Evolutionary conservation across 352 stramenopile species (phyloP).

Genomic region (Albugo laibachii): DNA sequence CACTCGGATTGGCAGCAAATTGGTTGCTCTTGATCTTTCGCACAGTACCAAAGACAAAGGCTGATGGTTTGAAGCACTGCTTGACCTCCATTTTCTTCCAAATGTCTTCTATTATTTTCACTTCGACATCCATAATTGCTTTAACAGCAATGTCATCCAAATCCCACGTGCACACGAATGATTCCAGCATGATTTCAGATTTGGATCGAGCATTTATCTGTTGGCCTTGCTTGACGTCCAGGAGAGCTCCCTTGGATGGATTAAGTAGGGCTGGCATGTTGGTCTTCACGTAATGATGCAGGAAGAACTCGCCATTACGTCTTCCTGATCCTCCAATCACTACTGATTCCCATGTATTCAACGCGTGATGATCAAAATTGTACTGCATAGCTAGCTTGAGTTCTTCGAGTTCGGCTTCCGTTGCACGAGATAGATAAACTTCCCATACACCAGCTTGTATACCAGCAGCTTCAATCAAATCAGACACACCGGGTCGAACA

Average conservation of each 20-base stretch:
- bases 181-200: slow-evolving; percentile 33
- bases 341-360: slow-evolving; percentile 48
- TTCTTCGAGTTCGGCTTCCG: slow-evolving; percentile 42
- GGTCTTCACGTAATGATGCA: slow-evolving; percentile 67
- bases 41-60: slow-evolving; percentile 55
- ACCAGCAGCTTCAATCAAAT: slow-evolving; percentile 11
- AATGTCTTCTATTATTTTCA: slow-evolving; percentile 55
- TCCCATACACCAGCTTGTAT: slow-evolving; percentile 68
- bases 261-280: slow-evolving; percentile 46
- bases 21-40: slow-evolving; percentile 41
- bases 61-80: slow-evolving; percentile 39
- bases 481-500: no score
- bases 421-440: slow-evolving; percentile 48
- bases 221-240: slow-evolving; percentile 35
- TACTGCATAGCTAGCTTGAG: slow-evolving; percentile 37
- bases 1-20: slow-evolving; percentile 37
- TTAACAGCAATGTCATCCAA: slow-evolving; percentile 38
- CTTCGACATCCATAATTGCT: slow-evolving; percentile 57
- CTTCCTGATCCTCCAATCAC: slow-evolving; percentile 33
- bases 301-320: slow-evolving; percentile 51
- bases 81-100: slow-evolving; percentile 64
- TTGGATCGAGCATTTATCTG: slow-evolving; percentile 12
- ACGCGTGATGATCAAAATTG: slow-evolving; percentile 59
- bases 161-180: slow-evolving; percentile 72
- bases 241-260: slow-evolving; percentile 16